phyloP scores from a whole-genome alignment of 1,284 basidiomycete species.

The Moesziomyces aphidis region DNA sequence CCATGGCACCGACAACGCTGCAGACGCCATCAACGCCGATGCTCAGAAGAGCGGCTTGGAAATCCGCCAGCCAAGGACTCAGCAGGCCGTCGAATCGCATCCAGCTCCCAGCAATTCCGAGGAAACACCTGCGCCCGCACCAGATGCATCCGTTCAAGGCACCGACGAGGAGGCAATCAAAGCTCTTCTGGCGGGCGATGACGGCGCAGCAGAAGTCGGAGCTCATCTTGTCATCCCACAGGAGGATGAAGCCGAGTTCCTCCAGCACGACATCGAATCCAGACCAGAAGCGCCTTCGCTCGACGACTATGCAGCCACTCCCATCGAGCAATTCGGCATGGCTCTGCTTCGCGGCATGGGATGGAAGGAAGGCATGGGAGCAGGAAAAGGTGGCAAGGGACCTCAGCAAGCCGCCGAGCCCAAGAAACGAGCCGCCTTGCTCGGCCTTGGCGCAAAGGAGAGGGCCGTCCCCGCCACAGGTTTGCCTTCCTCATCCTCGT shows the following conservation, averaged over 20 bases:
- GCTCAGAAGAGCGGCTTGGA: constrained; percentile 53
- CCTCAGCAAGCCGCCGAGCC: constrained; percentile 56
- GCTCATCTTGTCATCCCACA: constrained; percentile 43
- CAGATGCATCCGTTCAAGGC: background rate
- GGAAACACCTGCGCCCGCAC: background rate
- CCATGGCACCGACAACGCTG: background rate
- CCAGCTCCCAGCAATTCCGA: constrained; percentile 1
- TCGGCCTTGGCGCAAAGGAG: constrained; percentile 65
- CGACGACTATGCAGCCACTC: constrained; percentile 89
- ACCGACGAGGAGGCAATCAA: constrained; percentile 44
- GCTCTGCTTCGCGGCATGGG: constrained; percentile 97
- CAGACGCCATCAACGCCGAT: constrained; percentile 5
- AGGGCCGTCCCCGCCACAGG: constrained; percentile 18
- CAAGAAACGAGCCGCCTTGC: constrained; percentile 57
- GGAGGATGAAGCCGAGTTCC: constrained; percentile 53
- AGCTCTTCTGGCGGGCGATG: constrained; percentile 44
- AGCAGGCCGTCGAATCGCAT: background rate
- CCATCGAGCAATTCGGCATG: constrained; percentile 91
- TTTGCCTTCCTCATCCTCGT: constrained; percentile 61
- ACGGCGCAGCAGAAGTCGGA: background rate
- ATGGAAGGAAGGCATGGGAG: constrained; percentile 85
- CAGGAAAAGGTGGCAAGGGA: constrained; percentile 67
- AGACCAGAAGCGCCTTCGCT: constrained; percentile 72
- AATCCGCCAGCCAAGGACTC: constrained; percentile 10
- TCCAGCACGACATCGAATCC: constrained; percentile 56